Evolutionary conservation across 2,329 filamentous ascomycete species (phyloP), one percentile per base, ranked within the genome.

Genomic region (Allantophomopsis cytisporea): DNA sequence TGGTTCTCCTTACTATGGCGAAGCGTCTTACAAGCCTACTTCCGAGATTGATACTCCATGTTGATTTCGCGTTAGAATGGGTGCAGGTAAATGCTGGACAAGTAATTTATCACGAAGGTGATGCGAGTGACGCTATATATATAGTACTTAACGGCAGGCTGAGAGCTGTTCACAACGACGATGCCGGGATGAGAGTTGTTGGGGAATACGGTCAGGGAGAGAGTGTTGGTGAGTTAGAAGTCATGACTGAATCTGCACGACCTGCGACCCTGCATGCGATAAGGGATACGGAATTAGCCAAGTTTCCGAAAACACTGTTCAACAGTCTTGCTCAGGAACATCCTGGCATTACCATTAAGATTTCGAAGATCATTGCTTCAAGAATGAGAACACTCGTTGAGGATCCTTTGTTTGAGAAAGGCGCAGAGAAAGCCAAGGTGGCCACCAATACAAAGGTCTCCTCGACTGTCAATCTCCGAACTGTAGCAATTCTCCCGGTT

Each of bases 41-140:
- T 4, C 91, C 93, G 1, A 78, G 85, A 12, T 65, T 98, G 39
- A 88, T 98, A 45, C 68, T 95, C 13, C 91, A 98, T 53, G 96
- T 98, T 46, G 91, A 98, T 59, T 98, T 98, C 61, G 91, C 91
- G 4, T 68, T 98, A 14, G 93, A 98, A 63, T 98, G 93, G 91
- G 80, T 95, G 3, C 93, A 98, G 55, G 87, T 98, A 44, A 87
- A 86, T 59, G 86, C 91, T 3, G 88, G 91, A 0, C 87, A 98
- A 55, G 83, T 95, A 8, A 83, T 98, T 30, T 94, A 93, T 56
- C 85, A 94, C 48, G 83, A 94, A 58, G 80, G 80, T 2, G 88
- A 98, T 48, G 91, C 96, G 48, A 98, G 91, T 52, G 91, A 98
- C 58, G 89, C 93, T 1, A 98, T 98, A 32, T 98, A 96, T 52